Conservation (phyloP, 129 eudicot species). For the Flaveria linearis region DNA sequence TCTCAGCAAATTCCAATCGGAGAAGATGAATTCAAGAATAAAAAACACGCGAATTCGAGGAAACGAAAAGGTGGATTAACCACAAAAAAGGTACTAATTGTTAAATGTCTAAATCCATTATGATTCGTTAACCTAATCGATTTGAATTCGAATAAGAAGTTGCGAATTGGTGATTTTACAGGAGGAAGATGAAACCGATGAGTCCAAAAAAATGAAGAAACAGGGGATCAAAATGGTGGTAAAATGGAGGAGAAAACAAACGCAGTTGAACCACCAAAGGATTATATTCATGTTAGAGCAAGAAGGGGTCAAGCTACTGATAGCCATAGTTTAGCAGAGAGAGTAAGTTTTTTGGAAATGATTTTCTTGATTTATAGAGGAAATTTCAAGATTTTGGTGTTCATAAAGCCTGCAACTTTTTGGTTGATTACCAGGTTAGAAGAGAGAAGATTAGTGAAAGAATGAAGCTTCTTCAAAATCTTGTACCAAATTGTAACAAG, state of each 20-base stretch:
- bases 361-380: background rate
- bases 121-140: background rate
- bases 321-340: conserved; percentile 94
- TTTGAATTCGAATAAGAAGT: background rate
- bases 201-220: conserved; percentile 56
- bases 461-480: conserved; percentile 96
- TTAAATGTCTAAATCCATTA: background rate
- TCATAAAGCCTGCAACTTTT: background rate
- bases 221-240: conserved; percentile 27
- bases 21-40: conserved; percentile 31
- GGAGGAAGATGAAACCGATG: conserved; percentile 50
- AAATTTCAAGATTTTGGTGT: conserved; percentile 6
- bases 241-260: conserved; percentile 49
- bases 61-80: conserved; percentile 63
- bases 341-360: conserved; percentile 48
- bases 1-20: conserved; percentile 38
- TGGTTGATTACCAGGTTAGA: conserved; percentile 55
- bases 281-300: conserved; percentile 72
- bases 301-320: conserved; percentile 99
- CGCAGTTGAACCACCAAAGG: conserved; percentile 36
- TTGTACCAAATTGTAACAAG: conserved; percentile 96
- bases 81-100: conserved; percentile 34
- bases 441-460: conserved; percentile 90
- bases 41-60: conserved; percentile 45
- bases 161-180: conserved; percentile 10